Evolutionary conservation across 164 flowering plant genomes (phyloP), one percentile per base, ranked within the genome.

Genomic region (Umbilicus rupestris): DNA sequence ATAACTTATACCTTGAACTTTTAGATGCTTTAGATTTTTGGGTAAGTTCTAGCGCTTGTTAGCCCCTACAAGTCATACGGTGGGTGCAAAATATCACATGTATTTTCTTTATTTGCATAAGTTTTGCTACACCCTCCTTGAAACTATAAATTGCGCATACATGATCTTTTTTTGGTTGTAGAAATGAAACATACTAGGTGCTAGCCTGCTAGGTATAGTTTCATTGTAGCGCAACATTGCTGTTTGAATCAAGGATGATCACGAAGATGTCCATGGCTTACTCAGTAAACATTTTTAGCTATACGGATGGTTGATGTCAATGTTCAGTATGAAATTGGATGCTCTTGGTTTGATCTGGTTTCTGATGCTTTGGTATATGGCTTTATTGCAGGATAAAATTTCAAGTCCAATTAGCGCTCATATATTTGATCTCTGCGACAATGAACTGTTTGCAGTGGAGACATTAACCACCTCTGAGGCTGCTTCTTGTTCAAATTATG

Each of bases 381-480:
- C 33, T 55, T n/a, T 55, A 57, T 71, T 69, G 44, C 89, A 90
- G 97, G 97, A 88, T 47, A 89, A 81, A 17, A 75, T 86, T 37
- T 71, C 87, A 17, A 82, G 88, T 76, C 86, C 92, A 0, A 67
- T 86, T 7, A 84, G 76, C 52, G 79, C 83, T 64, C 89, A 83
- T 50, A 71, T 88, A 26, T 77, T 90, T 16, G 89, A 92, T 9
- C 80, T 88, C 58, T 85, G 83, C 26, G 90, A 85, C 39, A 70
- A 80, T 1, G 89, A 87, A 22, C 68, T 92, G 20, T 83, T 87
- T 58, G 79, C 78, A 1, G 87, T 79, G 0, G 89, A 89, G 47
- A 75, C 86, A 10, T 68, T 90, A 29, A 86, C 83, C 57, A 82
- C 78, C 49, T 85, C 94, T 0, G 92, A 87, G 41, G 96, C 82